A percentile compares a stretch with the other conserved stretches of the same genome.
These are phyloP conservation scores for Cnidoscolus chayamansa DNA, from an alignment of 441 rosid genomes.

Conservation along the genomic window DNA sequence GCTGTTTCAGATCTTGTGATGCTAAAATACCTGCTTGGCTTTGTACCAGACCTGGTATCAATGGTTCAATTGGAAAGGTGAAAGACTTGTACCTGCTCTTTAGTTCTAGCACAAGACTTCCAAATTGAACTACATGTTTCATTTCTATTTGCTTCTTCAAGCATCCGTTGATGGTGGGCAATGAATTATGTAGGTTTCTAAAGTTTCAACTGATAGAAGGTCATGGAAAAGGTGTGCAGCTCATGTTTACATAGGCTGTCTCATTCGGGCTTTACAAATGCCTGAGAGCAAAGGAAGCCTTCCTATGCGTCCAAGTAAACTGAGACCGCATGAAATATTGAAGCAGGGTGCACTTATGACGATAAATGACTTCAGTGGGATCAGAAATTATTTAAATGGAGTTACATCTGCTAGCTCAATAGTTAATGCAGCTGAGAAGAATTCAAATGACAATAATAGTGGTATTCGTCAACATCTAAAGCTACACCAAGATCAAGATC, in stretches of 20 bases:
- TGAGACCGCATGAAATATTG: conserved; percentile 35
- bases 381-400: conserved; percentile 30
- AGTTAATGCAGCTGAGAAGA: conserved; percentile 21
- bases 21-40: conserved; percentile 59
- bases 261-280: conserved; percentile 47
- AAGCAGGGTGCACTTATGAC: conserved; percentile 32
- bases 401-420: conserved; percentile 18
- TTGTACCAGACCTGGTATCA: conserved; percentile 39
- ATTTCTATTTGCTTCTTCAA: conserved; percentile 8
- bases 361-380: conserved; percentile 27
- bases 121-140: neutral
- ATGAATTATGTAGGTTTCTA: conserved; percentile 32
- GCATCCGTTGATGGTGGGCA: conserved; percentile 21
- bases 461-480: conserved; percentile 25
- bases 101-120: neutral
- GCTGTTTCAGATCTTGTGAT: conserved; percentile 43
- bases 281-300: conserved; percentile 35
- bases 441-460: conserved; percentile 30
- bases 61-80: conserved; percentile 45
- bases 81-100: conserved; percentile 9
- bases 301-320: conserved; percentile 26
- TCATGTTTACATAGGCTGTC: conserved; percentile 64
- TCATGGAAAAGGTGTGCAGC: conserved; percentile 52
- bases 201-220: conserved; percentile 29
- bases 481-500: conserved; percentile 32